Evolutionary conservation across 2,329 filamentous ascomycete genomes (phyloP), one percentile per base, ranked within the genome.

Genomic region (Chalaropsis thielavioides): DNA sequence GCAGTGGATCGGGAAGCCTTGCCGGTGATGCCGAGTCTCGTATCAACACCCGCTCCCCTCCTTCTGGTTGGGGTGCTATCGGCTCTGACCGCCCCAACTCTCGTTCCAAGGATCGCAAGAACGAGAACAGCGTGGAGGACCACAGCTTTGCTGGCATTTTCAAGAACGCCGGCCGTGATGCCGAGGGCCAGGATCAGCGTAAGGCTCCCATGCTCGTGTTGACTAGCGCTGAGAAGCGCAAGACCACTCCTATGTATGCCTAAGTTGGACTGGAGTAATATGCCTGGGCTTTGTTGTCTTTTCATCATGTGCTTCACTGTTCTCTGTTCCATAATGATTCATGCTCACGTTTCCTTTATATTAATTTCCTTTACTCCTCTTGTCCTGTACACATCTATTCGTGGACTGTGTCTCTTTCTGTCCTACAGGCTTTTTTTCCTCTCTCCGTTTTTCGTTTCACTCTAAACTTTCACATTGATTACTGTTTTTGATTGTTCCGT

Each of bases 151-250:
- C 84, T 67, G 82, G 82, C 64, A 80, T 86, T 31, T 85, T 86
- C 72, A 86, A 86, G 78, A 81, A 83, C 65, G 79, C 78, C 67
- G 75, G 79, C 73, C 74, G 79, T 72, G 74, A 76, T 60, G 80
- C 84, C 70, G 77, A 77, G 51, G 75, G 76, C 62, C 80, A 83
- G 69, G 80, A 81, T 67, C 85, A 90, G 76, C 89, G 90, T 76
- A 92, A 87, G 79, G 88, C 88, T 70, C 88, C 90, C 64, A 87
- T 91, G 80, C 84, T 96, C 72, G 88, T 96, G 69, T 82, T 96
- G 69, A 92, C 89, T 69, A 92, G 86, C 74, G 88, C 86, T 68
- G 91, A 95, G 79, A 96, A 95, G 83, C 88, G 91, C 75, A 95
- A 90, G 81, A 68, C 72, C 13, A 68, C 70, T 40, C 69, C 71